phyloP scores from a whole-genome alignment of 1,139 yeast species.

The Suhomyces bribrorum region DNA sequence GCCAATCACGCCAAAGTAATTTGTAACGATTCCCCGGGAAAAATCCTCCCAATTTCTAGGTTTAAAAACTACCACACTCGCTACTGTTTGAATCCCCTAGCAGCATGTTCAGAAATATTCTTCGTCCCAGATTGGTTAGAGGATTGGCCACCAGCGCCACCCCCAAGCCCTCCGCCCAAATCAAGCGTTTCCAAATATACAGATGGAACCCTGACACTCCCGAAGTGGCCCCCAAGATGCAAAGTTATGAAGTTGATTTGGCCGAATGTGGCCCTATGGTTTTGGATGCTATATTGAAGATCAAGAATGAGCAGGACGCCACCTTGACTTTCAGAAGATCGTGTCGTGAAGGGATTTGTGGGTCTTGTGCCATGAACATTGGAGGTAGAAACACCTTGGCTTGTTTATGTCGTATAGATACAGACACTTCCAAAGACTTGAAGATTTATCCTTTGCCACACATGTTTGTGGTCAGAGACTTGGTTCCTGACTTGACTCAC shows the following conservation, averaged over 20 bases:
- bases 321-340: slow-evolving; percentile 96
- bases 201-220: slow-evolving; percentile 99
- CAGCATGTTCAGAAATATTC: slow-evolving; percentile 24
- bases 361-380: slow-evolving; percentile 99
- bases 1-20: slow-evolving; percentile 13
- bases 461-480: slow-evolving; percentile 95
- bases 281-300: slow-evolving; percentile 88
- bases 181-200: slow-evolving; percentile 88
- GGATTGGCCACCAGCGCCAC: slow-evolving; percentile 45
- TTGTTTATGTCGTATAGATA: slow-evolving; percentile 91
- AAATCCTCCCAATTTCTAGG: slow-evolving; percentile 15
- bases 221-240: slow-evolving; percentile 84
- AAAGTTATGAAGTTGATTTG: slow-evolving; percentile 80
- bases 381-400: slow-evolving; percentile 97
- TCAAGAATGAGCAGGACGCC: slow-evolving; percentile 94
- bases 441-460: slow-evolving; percentile 98
- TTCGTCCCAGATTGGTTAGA: slow-evolving; percentile 28
- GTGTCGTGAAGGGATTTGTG: slow-evolving; percentile 99
- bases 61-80: neutral
- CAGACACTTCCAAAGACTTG: slow-evolving; percentile 67
- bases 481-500: slow-evolving; percentile 96
- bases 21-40: slow-evolving; percentile 15
- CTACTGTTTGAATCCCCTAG: slow-evolving; percentile 1
- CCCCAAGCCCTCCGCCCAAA: slow-evolving; percentile 44
- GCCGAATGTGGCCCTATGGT: slow-evolving; percentile 98